Base-by-base conservation (phyloP, 2,329 filamentous ascomycete genomes). In the Raffaelea ambrosiae region DNA sequence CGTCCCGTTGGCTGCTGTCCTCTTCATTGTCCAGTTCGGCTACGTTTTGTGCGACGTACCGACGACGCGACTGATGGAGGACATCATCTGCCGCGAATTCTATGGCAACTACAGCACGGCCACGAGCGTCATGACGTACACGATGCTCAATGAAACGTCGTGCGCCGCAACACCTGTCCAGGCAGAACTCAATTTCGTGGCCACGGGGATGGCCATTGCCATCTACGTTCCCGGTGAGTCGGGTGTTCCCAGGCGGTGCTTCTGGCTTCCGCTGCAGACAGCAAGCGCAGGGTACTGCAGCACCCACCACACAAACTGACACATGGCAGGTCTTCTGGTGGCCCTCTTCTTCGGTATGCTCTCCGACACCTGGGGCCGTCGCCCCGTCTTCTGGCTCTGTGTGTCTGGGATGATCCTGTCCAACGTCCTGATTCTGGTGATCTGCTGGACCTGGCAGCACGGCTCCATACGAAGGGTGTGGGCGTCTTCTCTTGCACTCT, bases 21-120 rank as follows among this genome's bases (percentile, higher is more conserved):
- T 33, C 29, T 23, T 41, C 20, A 13, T 19, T 16, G 23, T 49
- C 22, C 29, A 43, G 29, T 26, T 47, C 40, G 20, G 19, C 19
- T 39, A n/a, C 26, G 40, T 20, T 18, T 14, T 46, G 22, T 16
- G 44, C 44, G 26, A 46, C 18, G 35, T 46, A 16, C 44, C 44
- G 8, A 9, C 21, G 16, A 40, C 38, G 10, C 35, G 44, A 7
- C 36, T 46, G 13, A 13, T 40, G 5, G 33, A 45, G 11, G 43
- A 45, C 43, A 10, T 45, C 43, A 40, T 45, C 43, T 45, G 43
- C 43, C 43, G 21, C 11, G 5, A n/a, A 11, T 31, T 26, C 16
- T 29, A 19, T 14, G 20, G 23, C 22, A 18, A 26, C 1, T 26
- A 39, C 16, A n/a, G 20, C 26, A 13, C 13, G 11, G 22, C n/a